Evolutionary conservation across 1,139 yeast species (phyloP).

Genomic region (Blastobotrys indianensis): DNA sequence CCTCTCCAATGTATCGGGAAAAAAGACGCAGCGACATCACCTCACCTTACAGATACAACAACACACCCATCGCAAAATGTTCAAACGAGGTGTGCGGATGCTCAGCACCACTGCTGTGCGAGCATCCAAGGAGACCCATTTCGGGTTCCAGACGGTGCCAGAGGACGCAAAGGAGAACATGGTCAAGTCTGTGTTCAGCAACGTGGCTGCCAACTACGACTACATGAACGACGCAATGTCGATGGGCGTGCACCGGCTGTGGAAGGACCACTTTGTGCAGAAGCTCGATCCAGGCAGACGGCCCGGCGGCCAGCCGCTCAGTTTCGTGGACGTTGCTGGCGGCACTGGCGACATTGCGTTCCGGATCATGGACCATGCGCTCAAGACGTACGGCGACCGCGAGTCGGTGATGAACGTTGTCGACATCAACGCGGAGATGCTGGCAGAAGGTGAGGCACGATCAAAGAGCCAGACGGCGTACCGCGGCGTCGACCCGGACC

Average conservation of each 20-base stretch:
- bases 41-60: too few relatives aligned
- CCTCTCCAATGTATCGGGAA: too few relatives aligned
- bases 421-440: constrained; percentile 91
- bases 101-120: too few relatives aligned
- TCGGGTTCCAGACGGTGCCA: constrained; percentile 84
- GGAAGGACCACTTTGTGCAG: constrained; percentile 89
- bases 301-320: constrained; percentile 79
- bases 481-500: constrained; percentile 40
- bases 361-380: constrained; percentile 89
- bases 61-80: not conserved
- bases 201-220: constrained; percentile 92
- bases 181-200: constrained; percentile 86
- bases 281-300: constrained; percentile 91
- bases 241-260: constrained; percentile 84
- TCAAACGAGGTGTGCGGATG: not conserved
- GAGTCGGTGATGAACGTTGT: constrained; percentile 81
- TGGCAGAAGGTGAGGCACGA: constrained; percentile 82
- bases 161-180: constrained; percentile 72
- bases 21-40: too few relatives aligned
- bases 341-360: constrained; percentile 99
- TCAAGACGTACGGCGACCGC: constrained; percentile 66
- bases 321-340: constrained; percentile 94
- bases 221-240: constrained; percentile 98
- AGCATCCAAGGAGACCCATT: constrained; percentile 46
- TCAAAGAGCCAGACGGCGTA: constrained; percentile 43